Evolutionary conservation across 2,329 filamentous ascomycete genomes (phyloP).

Genomic region (Fusarium multiceps): DNA sequence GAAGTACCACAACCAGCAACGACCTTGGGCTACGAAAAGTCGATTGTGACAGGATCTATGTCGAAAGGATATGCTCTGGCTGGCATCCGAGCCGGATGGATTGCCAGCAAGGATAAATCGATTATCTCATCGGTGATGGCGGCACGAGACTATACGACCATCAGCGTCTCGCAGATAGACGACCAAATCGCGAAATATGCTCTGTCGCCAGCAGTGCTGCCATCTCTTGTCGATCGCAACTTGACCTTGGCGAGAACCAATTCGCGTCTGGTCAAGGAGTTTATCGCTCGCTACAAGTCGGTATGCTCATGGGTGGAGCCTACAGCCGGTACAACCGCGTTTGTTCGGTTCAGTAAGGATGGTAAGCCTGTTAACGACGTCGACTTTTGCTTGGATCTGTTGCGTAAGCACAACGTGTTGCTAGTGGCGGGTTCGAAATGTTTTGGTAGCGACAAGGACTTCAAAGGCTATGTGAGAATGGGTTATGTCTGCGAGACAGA

Average conservation of each 20-base stretch:
- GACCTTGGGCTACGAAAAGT: conserved; percentile 76
- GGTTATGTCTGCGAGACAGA: conserved; percentile 80
- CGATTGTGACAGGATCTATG: conserved; percentile 81
- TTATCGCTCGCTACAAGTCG: conserved; percentile 72
- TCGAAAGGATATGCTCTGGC: conserved; percentile 88
- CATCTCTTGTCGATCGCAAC: conserved; percentile 64
- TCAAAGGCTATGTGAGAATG: conserved; percentile 79
- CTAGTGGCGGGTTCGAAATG: conserved; percentile 78
- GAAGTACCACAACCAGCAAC: conserved; percentile 72
- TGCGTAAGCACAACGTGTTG: conserved; percentile 77
- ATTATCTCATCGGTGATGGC: conserved; percentile 73
- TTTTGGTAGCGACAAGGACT: conserved; percentile 75
- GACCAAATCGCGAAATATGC: conserved; percentile 83
- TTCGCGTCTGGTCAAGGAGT: conserved; percentile 71
- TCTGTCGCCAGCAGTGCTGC: conserved; percentile 62
- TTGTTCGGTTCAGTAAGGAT: conserved; percentile 74
- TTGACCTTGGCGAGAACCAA: conserved; percentile 73
- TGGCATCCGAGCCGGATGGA: conserved; percentile 85
- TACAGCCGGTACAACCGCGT: conserved; percentile 81
- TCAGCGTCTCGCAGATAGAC: conserved; percentile 85
- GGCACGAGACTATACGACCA: conserved; percentile 85
- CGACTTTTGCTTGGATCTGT: conserved; percentile 75
- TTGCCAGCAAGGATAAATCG: conserved; percentile 71
- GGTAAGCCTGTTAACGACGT: conserved; percentile 75
- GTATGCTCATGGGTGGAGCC: conserved; percentile 79